Base-by-base conservation (phyloP, 441 rosid genomes). In the Bruguiera hainesii region DNA sequence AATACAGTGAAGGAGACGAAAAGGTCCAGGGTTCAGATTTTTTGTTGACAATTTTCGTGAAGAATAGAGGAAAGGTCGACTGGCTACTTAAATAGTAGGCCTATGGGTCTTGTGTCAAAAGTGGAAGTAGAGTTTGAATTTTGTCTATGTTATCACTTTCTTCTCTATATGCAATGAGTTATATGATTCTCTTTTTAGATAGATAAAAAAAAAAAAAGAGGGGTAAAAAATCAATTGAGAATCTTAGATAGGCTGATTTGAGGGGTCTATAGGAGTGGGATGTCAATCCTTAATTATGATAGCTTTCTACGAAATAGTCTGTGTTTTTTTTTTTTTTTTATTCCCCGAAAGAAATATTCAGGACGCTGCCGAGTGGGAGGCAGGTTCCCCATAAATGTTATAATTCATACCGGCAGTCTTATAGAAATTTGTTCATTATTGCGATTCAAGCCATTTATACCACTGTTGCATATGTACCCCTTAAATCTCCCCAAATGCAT, bases 1-100 rank as follows among this genome's bases (percentile, higher is more conserved):
- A 89, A 72, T 69, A 88, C 35, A 67, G 73, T 0, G 85, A 82
- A 10, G 65, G 77, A 33, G 91, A 80, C 35, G 94, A 85, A 23
- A 88, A 89, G 80, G 96, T 85, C 63, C 88, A 87, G 77, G 65
- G 57, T 72, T 74, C 61, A 59, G 21, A 11, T 11, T 33, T 42
- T 42, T 11, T 11, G 15, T 11, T 57, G 19, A 3, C 37, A 33
- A 33, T 33, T 33, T 33, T 25, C 63, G 10, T 25, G 75, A 70
- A 66, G 66, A 65, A 29, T 57, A 61, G 61, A 33, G 1, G 9
- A 33, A 33, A 33, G 37, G 6, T 6, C 0, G 7, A 33, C 10
- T 31, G 33, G 6, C 6, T 1, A 26, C 31, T 29, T 4, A 29
- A 29, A 29, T 29, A 4, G 31, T 3, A 4, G 31, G 31, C 5